These are phyloP conservation scores for Saccharomycopsis fibuligera DNA, from an alignment of 805 yeast species.

Conservation along the genomic window DNA sequence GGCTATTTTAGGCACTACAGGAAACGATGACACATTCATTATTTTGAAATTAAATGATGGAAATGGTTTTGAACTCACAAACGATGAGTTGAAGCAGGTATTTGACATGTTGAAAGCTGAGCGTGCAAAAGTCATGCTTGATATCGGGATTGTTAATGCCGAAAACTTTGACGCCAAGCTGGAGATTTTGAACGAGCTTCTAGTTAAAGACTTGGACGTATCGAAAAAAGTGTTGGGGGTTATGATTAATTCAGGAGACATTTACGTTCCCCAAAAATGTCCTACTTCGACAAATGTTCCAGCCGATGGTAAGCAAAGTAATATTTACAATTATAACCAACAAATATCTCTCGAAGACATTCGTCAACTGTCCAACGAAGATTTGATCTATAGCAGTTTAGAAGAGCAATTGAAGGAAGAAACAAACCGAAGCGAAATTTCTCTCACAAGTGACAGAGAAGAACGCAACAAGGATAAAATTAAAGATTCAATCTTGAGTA, in stretches of 20 bases:
- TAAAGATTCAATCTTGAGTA: neutral
- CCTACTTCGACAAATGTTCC: neutral
- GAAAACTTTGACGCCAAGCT: neutral
- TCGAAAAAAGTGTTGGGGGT: conserved; percentile 1
- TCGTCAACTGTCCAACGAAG: neutral
- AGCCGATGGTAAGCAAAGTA: neutral
- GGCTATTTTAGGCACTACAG: conserved; percentile 43
- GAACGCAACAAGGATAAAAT: neutral
- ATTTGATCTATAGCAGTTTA: neutral
- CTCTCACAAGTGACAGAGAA: neutral
- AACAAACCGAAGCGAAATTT: neutral
- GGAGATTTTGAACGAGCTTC: neutral
- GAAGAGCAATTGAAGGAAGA: neutral
- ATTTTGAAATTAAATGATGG: conserved; percentile 28
- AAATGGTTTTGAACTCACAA: neutral
- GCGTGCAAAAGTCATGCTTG: neutral
- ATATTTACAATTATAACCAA: neutral
- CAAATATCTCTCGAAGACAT: neutral
- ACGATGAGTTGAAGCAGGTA: neutral
- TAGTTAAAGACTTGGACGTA: neutral
- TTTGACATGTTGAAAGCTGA: neutral
- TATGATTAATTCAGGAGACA: conserved; percentile 3
- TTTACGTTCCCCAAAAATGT: neutral
- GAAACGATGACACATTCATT: conserved; percentile 45
- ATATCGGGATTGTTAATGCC: neutral